A percentile compares a stretch with the other conserved stretches of the same genome.
Evolutionary conservation across 1,139 yeast genomes (phyloP).

Genomic region (Debaryomyces fabryi): DNA sequence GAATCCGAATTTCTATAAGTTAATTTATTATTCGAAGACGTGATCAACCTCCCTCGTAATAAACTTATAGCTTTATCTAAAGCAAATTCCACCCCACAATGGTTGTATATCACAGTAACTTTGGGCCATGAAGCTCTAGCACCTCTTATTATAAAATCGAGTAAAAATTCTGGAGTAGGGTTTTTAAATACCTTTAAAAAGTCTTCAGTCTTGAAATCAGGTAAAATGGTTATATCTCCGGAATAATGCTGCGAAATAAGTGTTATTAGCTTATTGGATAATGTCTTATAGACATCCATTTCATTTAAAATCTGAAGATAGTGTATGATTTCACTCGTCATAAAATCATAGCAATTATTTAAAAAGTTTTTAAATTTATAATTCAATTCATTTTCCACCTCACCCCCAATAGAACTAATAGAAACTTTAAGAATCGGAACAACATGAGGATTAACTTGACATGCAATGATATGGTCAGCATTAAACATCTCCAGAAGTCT

Average conservation of each 20-base stretch:
- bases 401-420: conserved; percentile 71
- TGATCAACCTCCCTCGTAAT: conserved; percentile 66
- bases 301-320: conserved; percentile 72
- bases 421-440: conserved; percentile 80
- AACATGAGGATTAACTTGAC: conserved; percentile 96
- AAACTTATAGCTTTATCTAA: conserved; percentile 75
- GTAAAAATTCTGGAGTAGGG: conserved; percentile 75
- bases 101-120: conserved; percentile 78
- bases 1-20: conserved; percentile 11
- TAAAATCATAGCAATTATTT: conserved; percentile 60
- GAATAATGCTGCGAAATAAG: conserved; percentile 84
- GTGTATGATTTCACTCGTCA: conserved; percentile 76
- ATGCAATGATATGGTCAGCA: conserved; percentile 94
- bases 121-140: conserved; percentile 95
- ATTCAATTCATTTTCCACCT: conserved; percentile 60
- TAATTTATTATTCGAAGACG: conserved; percentile 30
- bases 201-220: conserved; percentile 65
- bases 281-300: conserved; percentile 72
- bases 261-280: conserved; percentile 72
- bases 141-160: conserved; percentile 76
- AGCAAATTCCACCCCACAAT: conserved; percentile 87
- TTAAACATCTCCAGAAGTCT: conserved; percentile 94
- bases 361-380: conserved; percentile 57
- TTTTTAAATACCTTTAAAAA: conserved; percentile 68
- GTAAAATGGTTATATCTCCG: conserved; percentile 91